phyloP scores from a whole-genome alignment of 177 flowering plant genomes.

The Vitis hybrid region DNA sequence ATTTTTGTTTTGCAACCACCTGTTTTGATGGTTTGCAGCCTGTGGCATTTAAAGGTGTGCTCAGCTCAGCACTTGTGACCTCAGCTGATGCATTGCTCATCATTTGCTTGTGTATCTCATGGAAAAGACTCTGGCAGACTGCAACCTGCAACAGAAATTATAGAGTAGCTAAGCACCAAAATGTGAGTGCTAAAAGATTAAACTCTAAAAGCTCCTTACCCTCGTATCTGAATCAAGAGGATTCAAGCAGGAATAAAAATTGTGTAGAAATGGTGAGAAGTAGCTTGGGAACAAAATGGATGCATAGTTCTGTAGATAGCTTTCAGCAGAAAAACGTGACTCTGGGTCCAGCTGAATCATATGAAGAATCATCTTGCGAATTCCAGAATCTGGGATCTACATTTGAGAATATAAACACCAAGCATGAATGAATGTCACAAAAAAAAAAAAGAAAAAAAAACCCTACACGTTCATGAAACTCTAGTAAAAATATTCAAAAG shows the following conservation, averaged over 20 bases:
- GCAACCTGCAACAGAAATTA: conserved; percentile 54
- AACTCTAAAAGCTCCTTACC: conserved; percentile 42
- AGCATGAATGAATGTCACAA: background rate
- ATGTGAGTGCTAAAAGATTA: background rate
- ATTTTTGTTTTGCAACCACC: conserved; percentile 30
- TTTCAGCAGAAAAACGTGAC: conserved; percentile 81
- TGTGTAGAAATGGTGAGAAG: conserved; percentile 93
- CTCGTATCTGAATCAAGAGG: conserved; percentile 91
- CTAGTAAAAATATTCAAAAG: background rate
- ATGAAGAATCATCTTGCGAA: conserved; percentile 95
- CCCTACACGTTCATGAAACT: background rate
- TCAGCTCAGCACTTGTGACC: conserved; percentile 23
- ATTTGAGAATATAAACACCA: background rate
- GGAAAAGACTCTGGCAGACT: conserved; percentile 78
- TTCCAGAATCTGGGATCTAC: conserved; percentile 92
- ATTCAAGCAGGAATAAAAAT: conserved; percentile 85
- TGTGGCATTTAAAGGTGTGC: conserved; percentile 16
- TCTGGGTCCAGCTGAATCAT: conserved; percentile 97
- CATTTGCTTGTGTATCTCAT: conserved; percentile 88
- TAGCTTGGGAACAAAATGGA: conserved; percentile 74
- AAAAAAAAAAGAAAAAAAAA: background rate
- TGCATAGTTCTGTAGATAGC: conserved; percentile 78
- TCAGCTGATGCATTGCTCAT: conserved; percentile 39
- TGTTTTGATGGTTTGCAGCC: conserved; percentile 24
- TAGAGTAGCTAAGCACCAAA: background rate